Evolutionary conservation across 78 protist species (phyloP).

Genomic region (Chrysochromulina tobinii): DNA sequence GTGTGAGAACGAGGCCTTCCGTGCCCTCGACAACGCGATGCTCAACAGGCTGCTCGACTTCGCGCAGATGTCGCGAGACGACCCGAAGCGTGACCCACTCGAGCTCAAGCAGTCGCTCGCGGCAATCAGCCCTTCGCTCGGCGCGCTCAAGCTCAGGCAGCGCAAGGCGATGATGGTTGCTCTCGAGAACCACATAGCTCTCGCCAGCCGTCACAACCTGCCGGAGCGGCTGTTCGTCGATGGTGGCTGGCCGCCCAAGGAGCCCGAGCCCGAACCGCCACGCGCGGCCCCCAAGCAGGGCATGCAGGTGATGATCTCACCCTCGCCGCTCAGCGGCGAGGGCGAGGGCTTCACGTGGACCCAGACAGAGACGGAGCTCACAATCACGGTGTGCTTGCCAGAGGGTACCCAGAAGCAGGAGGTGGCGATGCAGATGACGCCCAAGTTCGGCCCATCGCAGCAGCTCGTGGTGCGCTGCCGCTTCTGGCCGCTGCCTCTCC

Average conservation of each 20-base stretch:
- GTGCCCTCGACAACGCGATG: not conserved
- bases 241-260: not conserved
- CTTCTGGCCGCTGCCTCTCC: constrained; percentile 1
- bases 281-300: not conserved
- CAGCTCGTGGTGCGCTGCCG: not conserved
- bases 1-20: not conserved
- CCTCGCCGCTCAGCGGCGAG: not conserved
- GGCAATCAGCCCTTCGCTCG: not conserved
- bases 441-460: not conserved
- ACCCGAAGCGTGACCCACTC: not conserved
- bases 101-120: not conserved
- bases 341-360: not conserved
- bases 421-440: not conserved
- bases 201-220: not conserved
- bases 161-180: not conserved
- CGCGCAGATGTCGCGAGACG: not conserved
- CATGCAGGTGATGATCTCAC: not conserved
- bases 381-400: not conserved
- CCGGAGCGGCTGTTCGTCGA: not conserved
- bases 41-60: not conserved
- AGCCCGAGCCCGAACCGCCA: not conserved
- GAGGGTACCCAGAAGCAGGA: not conserved
- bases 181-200: not conserved
- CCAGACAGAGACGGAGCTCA: not conserved
- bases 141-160: not conserved